Base-by-base conservation (phyloP, 2,329 filamentous ascomycete species). In the Bipolaris cookei region DNA sequence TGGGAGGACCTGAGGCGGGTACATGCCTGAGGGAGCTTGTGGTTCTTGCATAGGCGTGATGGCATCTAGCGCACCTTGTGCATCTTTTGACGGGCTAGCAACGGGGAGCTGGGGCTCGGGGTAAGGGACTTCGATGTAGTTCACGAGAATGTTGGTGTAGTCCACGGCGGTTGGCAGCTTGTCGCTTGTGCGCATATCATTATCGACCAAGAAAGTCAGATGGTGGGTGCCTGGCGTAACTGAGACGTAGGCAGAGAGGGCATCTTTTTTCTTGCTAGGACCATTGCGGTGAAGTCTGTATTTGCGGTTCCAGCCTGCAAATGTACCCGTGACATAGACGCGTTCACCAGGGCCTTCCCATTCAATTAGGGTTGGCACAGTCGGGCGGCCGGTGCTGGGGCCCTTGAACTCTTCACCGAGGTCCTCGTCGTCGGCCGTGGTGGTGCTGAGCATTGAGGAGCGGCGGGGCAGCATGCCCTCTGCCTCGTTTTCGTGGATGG, bases 231-330 rank as follows among this genome's bases (percentile, higher is more conserved):
- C 95, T 3, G 94, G 92, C 13, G 92, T 89, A 56, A 98, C 88
- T 72, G 90, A 88, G 70, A 98, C 87, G 18, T 86, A 88, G 42
- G 90, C 89, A 35, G 90, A 88, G 75, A 93, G 89, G 60, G 88
- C 84, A 50, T 88, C 86, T 51, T 74, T 72, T 59, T 78, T 76
- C 56, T 73, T 72, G 69, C 76, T 78, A 34, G 76, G 76, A 16
- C 76, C 76, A 66, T 91, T 89, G 76, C 86, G 88, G 77, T 92
- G 87, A 72, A 99, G 81, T 67, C 90, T 87, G 75, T 93, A 96
- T 79, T 98, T 98, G 75, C 90, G 89, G 78, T 96, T 92, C 95
- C 95, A 99, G 25, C 94, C 91, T 68, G 96, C 96, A 73, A 98
- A 97, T 18, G 95, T 98, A 64, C 94, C 94, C 0, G 95, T 99